Evolutionary conservation across 129 eudicot species (phyloP).

Genomic region (Smallanthus sonchifolius): DNA sequence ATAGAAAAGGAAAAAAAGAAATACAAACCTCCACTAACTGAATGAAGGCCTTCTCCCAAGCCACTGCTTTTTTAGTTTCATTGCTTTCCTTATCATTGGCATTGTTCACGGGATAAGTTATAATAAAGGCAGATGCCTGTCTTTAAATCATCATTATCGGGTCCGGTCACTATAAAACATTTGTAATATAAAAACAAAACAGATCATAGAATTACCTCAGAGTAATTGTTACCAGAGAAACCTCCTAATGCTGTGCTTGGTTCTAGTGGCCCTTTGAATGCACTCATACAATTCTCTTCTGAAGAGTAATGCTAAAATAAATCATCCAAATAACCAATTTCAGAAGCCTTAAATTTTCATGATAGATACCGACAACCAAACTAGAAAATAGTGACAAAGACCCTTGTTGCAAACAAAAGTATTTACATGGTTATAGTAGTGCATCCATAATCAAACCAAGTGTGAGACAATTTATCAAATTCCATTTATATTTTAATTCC

Average conservation of each 20-base stretch:
- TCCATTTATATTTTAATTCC: background rate
- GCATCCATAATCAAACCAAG: background rate
- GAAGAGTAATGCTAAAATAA: conserved; percentile 68
- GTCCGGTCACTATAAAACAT: conserved; percentile 13
- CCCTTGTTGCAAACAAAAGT: background rate
- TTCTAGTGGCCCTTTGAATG: conserved; percentile 96
- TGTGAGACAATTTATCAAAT: background rate
- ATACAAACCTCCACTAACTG: conserved; percentile 72
- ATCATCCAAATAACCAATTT: conserved; percentile 17
- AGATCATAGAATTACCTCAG: conserved; percentile 59
- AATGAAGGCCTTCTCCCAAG: conserved; percentile 98
- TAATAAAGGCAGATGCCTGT: conserved; percentile 93
- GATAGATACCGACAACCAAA: background rate
- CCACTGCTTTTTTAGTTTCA: conserved; percentile 65
- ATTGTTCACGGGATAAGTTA: conserved; percentile 95
- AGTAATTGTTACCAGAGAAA: conserved; percentile 78
- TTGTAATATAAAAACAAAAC: background rate
- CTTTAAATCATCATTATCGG: conserved; percentile 24
- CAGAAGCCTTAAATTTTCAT: conserved; percentile 10
- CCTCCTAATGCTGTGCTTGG: conserved; percentile 98
- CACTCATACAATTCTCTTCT: conserved; percentile 75
- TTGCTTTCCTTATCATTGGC: conserved; percentile 74
- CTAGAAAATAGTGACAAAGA: background rate
- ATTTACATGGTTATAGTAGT: background rate
- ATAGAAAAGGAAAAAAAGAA: background rate